These are phyloP conservation scores for Hevea brasiliensis DNA, from an alignment of 345 rosid species.

Conservation along the genomic window DNA sequence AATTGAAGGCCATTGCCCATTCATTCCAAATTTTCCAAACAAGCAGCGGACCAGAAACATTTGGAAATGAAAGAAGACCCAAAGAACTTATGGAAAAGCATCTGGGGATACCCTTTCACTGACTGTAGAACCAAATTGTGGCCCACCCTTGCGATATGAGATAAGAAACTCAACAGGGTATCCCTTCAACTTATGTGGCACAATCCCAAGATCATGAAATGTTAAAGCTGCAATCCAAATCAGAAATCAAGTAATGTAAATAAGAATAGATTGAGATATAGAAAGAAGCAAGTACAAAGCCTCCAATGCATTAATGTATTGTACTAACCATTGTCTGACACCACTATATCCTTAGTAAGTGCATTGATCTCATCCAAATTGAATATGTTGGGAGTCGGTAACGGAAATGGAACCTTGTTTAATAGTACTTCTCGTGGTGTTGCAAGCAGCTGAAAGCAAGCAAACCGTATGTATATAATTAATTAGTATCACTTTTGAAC, in stretches of 20 bases:
- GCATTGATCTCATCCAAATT: conserved; percentile 83
- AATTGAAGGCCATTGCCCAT: conserved; percentile 36
- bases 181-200: conserved; percentile 85
- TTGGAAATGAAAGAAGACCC: conserved; percentile 28
- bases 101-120: conserved; percentile 86
- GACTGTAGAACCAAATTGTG: conserved; percentile 86
- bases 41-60: conserved; percentile 24
- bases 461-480: conserved; percentile 4
- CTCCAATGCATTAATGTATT: neutral
- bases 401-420: conserved; percentile 85
- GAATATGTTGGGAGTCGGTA: conserved; percentile 85
- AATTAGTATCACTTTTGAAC: neutral
- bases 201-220: conserved; percentile 75
- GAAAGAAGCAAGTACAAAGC: neutral
- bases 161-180: conserved; percentile 88
- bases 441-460: conserved; percentile 66
- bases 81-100: conserved; percentile 49
- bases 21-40: conserved; percentile 28
- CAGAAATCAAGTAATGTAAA: conserved; percentile 10
- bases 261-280: neutral
- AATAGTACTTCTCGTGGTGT: conserved; percentile 74
- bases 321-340: conserved; percentile 80
- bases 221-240: conserved; percentile 65
- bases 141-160: conserved; percentile 91
- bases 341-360: conserved; percentile 60